phyloP scores from a whole-genome alignment of 352 stramenopile genomes.

The Thalassiosira ordinaria region DNA sequence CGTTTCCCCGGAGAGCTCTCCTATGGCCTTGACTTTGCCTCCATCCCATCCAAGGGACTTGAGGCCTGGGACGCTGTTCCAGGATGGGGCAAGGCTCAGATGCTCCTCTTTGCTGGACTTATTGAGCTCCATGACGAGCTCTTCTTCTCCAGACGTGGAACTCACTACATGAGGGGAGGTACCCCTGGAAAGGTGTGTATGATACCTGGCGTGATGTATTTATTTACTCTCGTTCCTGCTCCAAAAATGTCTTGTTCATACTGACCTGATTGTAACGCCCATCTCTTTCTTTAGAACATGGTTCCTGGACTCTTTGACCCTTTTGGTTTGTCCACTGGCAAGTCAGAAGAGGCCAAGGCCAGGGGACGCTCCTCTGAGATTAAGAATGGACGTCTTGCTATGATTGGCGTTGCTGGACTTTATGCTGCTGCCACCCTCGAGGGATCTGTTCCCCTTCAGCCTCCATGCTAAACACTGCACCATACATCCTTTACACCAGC shows the following conservation, averaged over 20 bases:
- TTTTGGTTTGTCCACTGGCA: conserved; percentile 67
- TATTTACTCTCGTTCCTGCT: conserved; percentile 1
- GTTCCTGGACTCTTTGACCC: conserved; percentile 77
- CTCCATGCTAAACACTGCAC: conserved; percentile 34
- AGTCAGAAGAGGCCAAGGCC: conserved; percentile 60
- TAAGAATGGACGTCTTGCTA: conserved; percentile 85
- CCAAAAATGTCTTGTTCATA: conserved; percentile 2
- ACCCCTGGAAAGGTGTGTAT: conserved; percentile 73
- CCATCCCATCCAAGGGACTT: conserved; percentile 75
- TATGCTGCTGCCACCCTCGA: conserved; percentile 65
- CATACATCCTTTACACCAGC: too few species aligned
- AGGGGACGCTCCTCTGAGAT: conserved; percentile 71
- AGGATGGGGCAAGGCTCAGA: conserved; percentile 83
- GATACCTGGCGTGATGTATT: conserved; percentile 1
- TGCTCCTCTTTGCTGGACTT: conserved; percentile 80
- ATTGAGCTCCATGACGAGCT: conserved; percentile 83
- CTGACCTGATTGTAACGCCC: neutral
- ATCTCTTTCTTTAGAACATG: conserved; percentile 63
- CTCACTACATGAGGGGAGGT: conserved; percentile 76
- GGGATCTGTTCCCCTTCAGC: conserved; percentile 78
- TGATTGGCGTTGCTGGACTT: conserved; percentile 80
- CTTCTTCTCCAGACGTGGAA: conserved; percentile 62
- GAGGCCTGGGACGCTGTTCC: conserved; percentile 78
- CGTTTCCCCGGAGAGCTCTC: conserved; percentile 78
- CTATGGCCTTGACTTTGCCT: conserved; percentile 68